Conservation (phyloP, 176 grass and related monocot species). For the Paspalum vaginatum region DNA sequence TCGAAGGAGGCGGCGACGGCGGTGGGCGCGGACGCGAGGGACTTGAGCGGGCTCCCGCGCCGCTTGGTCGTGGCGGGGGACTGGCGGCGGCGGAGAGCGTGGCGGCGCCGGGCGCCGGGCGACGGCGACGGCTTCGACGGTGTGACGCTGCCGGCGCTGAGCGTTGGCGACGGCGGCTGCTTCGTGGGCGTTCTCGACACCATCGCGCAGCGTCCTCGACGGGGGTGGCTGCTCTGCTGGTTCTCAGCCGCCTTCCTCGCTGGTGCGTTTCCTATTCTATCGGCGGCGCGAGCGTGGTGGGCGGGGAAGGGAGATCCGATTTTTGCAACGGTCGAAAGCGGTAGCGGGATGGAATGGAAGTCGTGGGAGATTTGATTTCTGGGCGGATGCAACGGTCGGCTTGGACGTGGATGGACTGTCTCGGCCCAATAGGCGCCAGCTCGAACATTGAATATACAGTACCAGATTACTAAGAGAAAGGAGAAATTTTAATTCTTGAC, state of each 20-base stretch:
- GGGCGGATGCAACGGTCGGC: slow-evolving; percentile 45
- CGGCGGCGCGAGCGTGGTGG: background rate
- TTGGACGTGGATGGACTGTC: background rate
- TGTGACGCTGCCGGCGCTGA: slow-evolving; percentile 19
- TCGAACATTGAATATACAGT: no score
- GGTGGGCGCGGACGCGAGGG: slow-evolving; percentile 35
- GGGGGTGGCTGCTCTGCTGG: background rate
- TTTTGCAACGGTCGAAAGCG: slow-evolving; percentile 45
- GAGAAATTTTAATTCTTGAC: no score
- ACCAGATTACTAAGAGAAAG: no score
- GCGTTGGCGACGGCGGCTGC: slow-evolving; percentile 28
- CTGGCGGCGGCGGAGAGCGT: background rate
- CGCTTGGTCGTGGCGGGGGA: slow-evolving; percentile 39
- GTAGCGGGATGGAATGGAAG: background rate
- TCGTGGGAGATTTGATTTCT: background rate
- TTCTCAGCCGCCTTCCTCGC: background rate
- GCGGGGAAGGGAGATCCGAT: background rate
- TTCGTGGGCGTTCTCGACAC: slow-evolving; percentile 88
- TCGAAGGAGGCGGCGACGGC: slow-evolving; percentile 52
- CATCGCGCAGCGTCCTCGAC: slow-evolving; percentile 28
- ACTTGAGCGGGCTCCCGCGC: slow-evolving; percentile 48
- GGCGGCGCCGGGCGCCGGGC: slow-evolving; percentile 17
- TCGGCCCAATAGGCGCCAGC: no score
- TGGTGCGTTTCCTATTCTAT: background rate
- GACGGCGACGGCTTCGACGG: slow-evolving; percentile 36